Base-by-base conservation (phyloP, 1,284 basidiomycete genomes). In the Papiliotrema fonsecae region DNA sequence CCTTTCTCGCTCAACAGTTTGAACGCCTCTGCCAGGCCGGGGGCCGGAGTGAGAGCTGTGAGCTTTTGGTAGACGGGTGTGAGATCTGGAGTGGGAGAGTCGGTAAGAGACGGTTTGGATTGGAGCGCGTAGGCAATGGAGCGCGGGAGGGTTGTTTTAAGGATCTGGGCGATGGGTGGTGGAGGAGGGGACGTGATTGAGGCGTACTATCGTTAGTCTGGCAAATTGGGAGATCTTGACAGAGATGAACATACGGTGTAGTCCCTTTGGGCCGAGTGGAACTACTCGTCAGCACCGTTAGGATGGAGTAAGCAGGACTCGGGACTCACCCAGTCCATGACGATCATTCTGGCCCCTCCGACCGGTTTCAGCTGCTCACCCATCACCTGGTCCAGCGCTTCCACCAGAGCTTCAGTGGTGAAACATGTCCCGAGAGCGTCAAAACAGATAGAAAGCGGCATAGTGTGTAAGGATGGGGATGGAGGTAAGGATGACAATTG, bases 401-500 rank as follows among this genome's bases (percentile, higher is more conserved):
- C 18, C 13, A 58, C 43, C 18, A 58, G 37, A 13, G 51, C 35
- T 6, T 55, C 49, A 21, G 60, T 39, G 36, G 58, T 55, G 53
- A 62, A 62, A 36, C 56, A 60, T 6, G 60, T 60, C 16, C 58
- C 58, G 7, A 62, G 54, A 14, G 58, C 60, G 32, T 62, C 60
- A 44, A 60, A 62, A 42, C 60, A 62, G 25, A 62, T 53, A 10
- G 55, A 52, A 4, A 56, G 40, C 1, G 50, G 40, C 56, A 59
- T 59, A 10, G 13, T 9, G 7, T 37, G 6, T 9, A 19, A 19
- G 18, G 19, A 19, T 37, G 30, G 9, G 30, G 30, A 9, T 10
- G 30, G 30, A n/a, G n/a, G 30, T 10, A n/a, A 32, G 30, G n/a
- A 32, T 9, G n/a, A 32, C 30, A 32, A n/a, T n/a, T n/a, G n/a